A percentile compares a stretch with the other conserved stretches of the same genome.
Conservation (phyloP, 2,329 filamentous ascomycete genomes). For the Hypoxylon sp. region DNA sequence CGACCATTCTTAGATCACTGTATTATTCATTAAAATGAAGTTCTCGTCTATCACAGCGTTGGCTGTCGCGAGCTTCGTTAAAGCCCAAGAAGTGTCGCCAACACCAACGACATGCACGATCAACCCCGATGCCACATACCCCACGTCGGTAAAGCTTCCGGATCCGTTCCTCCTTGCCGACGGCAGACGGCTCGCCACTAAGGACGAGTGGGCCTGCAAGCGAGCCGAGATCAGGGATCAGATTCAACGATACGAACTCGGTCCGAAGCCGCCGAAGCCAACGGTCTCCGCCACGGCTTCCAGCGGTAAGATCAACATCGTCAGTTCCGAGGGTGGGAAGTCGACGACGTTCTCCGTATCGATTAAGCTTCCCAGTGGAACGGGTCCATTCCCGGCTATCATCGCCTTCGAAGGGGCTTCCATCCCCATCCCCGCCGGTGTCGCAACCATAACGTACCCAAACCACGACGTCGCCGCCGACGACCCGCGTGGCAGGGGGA, state of each 20-base stretch:
- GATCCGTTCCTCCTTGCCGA: conserved; percentile 60
- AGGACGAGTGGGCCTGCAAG: conserved; percentile 59
- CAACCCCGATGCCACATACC: conserved; percentile 17
- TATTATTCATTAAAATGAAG: conserved; percentile 1
- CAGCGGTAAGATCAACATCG: conserved; percentile 56
- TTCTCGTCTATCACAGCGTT: background rate
- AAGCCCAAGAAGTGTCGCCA: conserved; percentile 24
- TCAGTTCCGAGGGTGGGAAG: conserved; percentile 54
- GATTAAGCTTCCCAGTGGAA: conserved; percentile 53
- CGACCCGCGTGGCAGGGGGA: conserved; percentile 62
- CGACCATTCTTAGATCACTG: background rate
- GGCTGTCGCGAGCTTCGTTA: background rate
- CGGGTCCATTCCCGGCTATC: conserved; percentile 62
- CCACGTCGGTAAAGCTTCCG: conserved; percentile 41
- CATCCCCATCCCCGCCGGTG: conserved; percentile 62
- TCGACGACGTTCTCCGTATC: conserved; percentile 54
- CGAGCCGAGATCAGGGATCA: conserved; percentile 57
- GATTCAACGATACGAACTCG: conserved; percentile 59
- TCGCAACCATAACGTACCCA: conserved; percentile 65
- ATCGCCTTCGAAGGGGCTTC: conserved; percentile 62
- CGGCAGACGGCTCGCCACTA: conserved; percentile 57
- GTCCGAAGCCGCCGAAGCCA: conserved; percentile 55
- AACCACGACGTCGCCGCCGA: conserved; percentile 65
- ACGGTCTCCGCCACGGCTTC: conserved; percentile 55
- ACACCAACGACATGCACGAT: conserved; percentile 15